These are phyloP conservation scores for Boletus subcaerulescens DNA, from an alignment of 768 basidiomycete genomes.

Conservation along the genomic window DNA sequence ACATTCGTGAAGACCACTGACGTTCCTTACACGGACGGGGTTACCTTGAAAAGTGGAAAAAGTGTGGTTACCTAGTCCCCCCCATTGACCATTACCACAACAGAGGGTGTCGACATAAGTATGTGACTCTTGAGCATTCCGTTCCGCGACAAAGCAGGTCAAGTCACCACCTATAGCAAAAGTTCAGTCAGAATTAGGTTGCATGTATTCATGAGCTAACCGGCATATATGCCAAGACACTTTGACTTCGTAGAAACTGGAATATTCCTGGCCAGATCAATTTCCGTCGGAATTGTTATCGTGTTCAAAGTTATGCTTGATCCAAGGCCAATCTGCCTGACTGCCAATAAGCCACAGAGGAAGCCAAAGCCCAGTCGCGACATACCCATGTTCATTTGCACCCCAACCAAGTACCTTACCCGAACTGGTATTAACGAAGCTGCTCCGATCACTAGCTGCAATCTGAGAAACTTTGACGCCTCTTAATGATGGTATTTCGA, in stretches of 20 bases:
- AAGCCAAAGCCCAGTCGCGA: neutral
- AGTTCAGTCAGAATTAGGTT: neutral
- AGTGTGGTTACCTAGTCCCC: conserved; percentile 65
- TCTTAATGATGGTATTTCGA: conserved; percentile 72
- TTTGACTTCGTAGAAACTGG: conserved; percentile 49
- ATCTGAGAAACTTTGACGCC: conserved; percentile 65
- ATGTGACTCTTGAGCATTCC: conserved; percentile 33
- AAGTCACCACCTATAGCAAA: conserved; percentile 60
- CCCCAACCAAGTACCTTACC: conserved; percentile 88
- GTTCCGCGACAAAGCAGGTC: conserved; percentile 74
- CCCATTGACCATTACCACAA: conserved; percentile 82
- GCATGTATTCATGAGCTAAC: conserved; percentile 31
- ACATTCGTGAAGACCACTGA: conserved; percentile 89
- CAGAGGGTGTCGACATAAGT: conserved; percentile 58
- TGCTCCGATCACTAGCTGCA: conserved; percentile 68
- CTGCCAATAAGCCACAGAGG: neutral
- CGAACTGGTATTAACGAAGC: conserved; percentile 63
- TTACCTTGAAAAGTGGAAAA: conserved; percentile 66
- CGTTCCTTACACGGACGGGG: conserved; percentile 70
- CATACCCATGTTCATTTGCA: conserved; percentile 81
- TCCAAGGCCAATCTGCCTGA: conserved; percentile 81
- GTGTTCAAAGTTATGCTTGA: conserved; percentile 56
- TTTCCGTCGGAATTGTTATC: conserved; percentile 82
- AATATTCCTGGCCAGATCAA: conserved; percentile 63
- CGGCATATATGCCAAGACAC: conserved; percentile 66